Evolutionary conservation across 2,329 filamentous ascomycete genomes (phyloP).

Genomic region (Epichloe brachyelytri): DNA sequence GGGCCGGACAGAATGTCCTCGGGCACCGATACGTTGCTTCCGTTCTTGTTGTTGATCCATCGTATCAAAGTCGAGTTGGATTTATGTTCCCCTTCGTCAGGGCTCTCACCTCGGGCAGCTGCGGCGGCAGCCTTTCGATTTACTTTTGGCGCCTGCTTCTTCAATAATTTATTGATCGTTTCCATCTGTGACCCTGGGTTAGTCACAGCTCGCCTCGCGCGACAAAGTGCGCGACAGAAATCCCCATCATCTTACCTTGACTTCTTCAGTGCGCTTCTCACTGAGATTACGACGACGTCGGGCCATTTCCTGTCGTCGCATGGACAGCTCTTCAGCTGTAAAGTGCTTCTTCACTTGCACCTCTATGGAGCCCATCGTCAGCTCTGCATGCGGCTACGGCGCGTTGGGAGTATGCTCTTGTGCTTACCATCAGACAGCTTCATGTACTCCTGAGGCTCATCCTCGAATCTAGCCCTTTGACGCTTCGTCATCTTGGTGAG

Average conservation of each 20-base stretch:
- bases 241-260: constrained; percentile 33
- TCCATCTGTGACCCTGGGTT: constrained; percentile 48
- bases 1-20: constrained; percentile 55
- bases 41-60: constrained; percentile 56
- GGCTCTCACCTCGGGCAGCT: constrained; percentile 32
- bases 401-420: neutral
- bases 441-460: constrained; percentile 41
- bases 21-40: constrained; percentile 51
- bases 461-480: constrained; percentile 46
- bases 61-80: constrained; percentile 52
- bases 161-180: constrained; percentile 81
- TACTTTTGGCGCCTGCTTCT: constrained; percentile 71
- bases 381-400: neutral
- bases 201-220: neutral
- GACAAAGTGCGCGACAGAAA: too few relatives aligned
- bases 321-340: constrained; percentile 48
- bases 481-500: constrained; percentile 48
- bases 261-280: constrained; percentile 51
- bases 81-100: constrained; percentile 33
- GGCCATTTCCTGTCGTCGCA: constrained; percentile 50
- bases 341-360: constrained; percentile 51
- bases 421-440: constrained; percentile 46
- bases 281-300: constrained; percentile 48
- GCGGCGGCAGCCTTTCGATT: constrained; percentile 37
- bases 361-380: constrained; percentile 28